A percentile compares a stretch with the other conserved stretches of the same genome.
phyloP scores from a whole-genome alignment of 78 protist genomes.

The Dictyostelium discoideum region dicty_2.7 NC_007088.5:3811501-3812000 shows the following conservation, averaged over 20 bases:
- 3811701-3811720: conserved; percentile 39
- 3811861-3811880: conserved; percentile 51
- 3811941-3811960: conserved; percentile 20
- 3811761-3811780: conserved; percentile 20
- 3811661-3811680: conserved; percentile 11
- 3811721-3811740: neutral
- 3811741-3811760: conserved; percentile 16
- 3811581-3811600: conserved; percentile 70
- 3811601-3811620: conserved; percentile 24
- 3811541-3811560: neutral
- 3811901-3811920: conserved; percentile 78
- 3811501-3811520: conserved; percentile 52
- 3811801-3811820: neutral
- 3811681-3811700: conserved; percentile 32
- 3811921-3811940: conserved; percentile 70
- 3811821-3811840: conserved; percentile 7
- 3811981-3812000: neutral
- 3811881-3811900: conserved; percentile 77
- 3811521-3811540: conserved; percentile 31
- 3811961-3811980: neutral
- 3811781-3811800: neutral
- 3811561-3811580: conserved; percentile 51
- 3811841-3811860: conserved; percentile 36
- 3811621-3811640: neutral
- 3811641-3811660: conserved; percentile 1